Conservation (phyloP, 2,329 filamentous ascomycete species). For the Coniochaeta hoffmannii region DNA sequence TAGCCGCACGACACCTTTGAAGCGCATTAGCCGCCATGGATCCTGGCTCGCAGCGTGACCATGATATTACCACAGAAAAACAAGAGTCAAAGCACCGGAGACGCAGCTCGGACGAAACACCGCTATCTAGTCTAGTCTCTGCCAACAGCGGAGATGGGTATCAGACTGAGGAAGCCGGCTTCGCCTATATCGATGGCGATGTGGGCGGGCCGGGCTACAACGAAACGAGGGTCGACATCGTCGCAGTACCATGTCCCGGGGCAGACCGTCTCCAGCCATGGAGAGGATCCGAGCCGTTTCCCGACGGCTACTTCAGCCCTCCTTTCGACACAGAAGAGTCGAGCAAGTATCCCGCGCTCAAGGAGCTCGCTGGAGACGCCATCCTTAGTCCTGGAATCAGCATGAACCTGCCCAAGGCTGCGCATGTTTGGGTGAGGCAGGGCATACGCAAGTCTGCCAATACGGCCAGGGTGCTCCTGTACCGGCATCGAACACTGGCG, state of each 20-base stretch:
- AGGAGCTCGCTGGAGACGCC: constrained; percentile 21
- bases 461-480: constrained; percentile 42
- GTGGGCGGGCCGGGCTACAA: constrained; percentile 36
- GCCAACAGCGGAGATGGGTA: background rate
- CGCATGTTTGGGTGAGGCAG: constrained; percentile 44
- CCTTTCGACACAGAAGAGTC: constrained; percentile 17
- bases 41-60: background rate
- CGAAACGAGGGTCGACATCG: constrained; percentile 45
- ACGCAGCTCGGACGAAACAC: background rate
- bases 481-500: constrained; percentile 35
- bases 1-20: background rate
- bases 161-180: constrained; percentile 23
- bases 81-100: background rate
- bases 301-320: constrained; percentile 37
- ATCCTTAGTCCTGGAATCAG: constrained; percentile 24
- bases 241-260: constrained; percentile 46
- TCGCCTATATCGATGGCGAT: constrained; percentile 35
- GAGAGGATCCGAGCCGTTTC: constrained; percentile 38
- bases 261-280: constrained; percentile 43
- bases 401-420: constrained; percentile 21
- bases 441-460: constrained; percentile 40
- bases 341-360: constrained; percentile 17
- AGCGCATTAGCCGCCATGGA: background rate
- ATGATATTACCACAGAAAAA: background rate
- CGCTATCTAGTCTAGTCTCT: background rate